Evolutionary conservation across 345 rosid genomes (phyloP).

Genomic region (Populus tremula): DNA sequence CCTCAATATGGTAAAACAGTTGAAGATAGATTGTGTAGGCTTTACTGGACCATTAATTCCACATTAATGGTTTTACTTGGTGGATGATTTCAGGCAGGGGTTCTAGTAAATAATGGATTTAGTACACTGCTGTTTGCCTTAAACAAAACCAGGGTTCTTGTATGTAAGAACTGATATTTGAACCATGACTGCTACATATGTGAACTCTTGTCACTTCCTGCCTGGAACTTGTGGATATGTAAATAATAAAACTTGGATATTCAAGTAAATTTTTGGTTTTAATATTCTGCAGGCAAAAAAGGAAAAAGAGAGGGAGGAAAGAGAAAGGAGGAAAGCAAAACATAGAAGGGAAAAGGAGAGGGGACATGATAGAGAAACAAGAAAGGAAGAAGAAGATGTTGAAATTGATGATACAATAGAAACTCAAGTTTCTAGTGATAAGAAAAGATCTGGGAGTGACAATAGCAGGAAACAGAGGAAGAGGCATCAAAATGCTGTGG

Average conservation of each 20-base stretch:
- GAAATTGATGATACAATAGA: constrained; percentile 43
- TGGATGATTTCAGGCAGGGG: too few relatives aligned
- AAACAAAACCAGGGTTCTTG: not conserved
- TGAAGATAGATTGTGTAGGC: not conserved
- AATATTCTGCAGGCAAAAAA: constrained; percentile 53
- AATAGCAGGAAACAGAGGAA: constrained; percentile 56
- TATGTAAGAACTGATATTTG: not conserved
- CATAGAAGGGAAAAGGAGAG: constrained; percentile 69
- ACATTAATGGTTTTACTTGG: too few relatives aligned
- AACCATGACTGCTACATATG: not conserved
- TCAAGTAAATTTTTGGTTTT: constrained; percentile 8
- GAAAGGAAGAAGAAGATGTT: constrained; percentile 49
- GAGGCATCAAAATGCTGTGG: constrained; percentile 45
- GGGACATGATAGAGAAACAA: constrained; percentile 54
- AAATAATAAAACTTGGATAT: not conserved
- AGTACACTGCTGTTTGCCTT: too few relatives aligned
- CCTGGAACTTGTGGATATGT: not conserved
- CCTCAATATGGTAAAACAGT: not conserved
- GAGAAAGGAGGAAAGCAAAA: constrained; percentile 57
- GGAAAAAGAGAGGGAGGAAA: constrained; percentile 67
- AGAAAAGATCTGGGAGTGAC: constrained; percentile 58
- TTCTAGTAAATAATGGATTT: too few relatives aligned
- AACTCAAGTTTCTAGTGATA: constrained; percentile 34
- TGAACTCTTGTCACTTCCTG: not conserved
- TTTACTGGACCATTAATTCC: not conserved